Evolutionary conservation across 2,329 filamentous ascomycete genomes (phyloP).

Genomic region (Fusarium acutatum): DNA sequence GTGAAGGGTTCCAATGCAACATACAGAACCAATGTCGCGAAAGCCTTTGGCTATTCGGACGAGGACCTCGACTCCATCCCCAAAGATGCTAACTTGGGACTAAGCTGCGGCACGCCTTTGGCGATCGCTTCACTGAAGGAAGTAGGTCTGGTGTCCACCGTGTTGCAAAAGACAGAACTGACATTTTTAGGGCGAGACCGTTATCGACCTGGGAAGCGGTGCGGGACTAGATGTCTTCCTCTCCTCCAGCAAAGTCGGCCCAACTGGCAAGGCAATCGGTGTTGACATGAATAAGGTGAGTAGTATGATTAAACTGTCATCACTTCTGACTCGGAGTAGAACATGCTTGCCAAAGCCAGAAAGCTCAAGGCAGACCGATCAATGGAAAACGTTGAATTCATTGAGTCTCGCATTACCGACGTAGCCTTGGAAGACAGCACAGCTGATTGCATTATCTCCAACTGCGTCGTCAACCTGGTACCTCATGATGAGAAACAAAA

Average conservation of each 20-base stretch:
- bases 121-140: background rate
- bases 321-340: background rate
- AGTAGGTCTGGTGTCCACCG: rapidly evolving
- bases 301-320: rapidly evolving
- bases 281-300: slow-evolving; percentile 6
- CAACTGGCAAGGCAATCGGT: background rate
- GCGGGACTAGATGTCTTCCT: background rate
- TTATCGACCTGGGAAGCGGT: slow-evolving; percentile 2
- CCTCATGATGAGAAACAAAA: slow-evolving; percentile 59
- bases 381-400: background rate
- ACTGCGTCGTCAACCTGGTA: slow-evolving; percentile 70
- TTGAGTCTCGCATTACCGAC: background rate
- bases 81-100: background rate
- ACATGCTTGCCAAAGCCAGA: background rate
- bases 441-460: slow-evolving; percentile 60
- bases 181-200: background rate
- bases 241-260: background rate
- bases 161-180: rapidly evolving
- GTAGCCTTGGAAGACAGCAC: background rate
- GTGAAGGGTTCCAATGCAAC: background rate
- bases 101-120: background rate
- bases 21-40: background rate
- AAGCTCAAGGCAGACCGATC: background rate
- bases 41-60: slow-evolving; percentile 1
- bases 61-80: background rate